Base-by-base conservation (phyloP, 2,329 filamentous ascomycete genomes). In the Beauveria australis region DNA sequence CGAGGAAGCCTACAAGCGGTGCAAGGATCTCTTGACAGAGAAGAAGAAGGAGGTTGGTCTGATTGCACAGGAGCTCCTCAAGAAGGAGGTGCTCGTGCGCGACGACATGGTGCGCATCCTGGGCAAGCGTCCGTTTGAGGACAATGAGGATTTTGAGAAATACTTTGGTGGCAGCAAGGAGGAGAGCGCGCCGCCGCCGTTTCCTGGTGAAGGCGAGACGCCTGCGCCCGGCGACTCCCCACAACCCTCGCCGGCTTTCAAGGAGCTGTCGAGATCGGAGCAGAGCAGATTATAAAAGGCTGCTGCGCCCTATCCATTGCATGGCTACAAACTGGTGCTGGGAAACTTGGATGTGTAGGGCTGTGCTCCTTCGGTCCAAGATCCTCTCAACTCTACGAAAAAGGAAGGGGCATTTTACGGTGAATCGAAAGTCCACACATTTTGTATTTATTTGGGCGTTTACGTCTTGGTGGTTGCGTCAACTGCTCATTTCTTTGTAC, bases 81-180 rank as follows among this genome's bases (percentile, higher is more conserved):
- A 79, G 69, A 97, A 97, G 82, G 94, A 99, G 77, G 87, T 97
- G 68, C 82, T 99, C 24, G 87, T 87, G 40, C 83, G 94, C 61
- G 94, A 99, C 69, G 94, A 99, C 74, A 88, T 97, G 83, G 86
- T 97, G 55, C 82, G 94, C 30, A 78, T 99, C 60, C 80, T 99
- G 28, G 94, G 94, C 24, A 87, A 87, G 52, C 79, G 94, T 65
- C 91, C 91, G 16, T 97, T 89, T 68, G 87, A 89, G 46, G 93
- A 97, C 68, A 75, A 76, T 59, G 88, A 89, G 68, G 92, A 97
- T 70, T 97, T 99, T 75, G 81, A 88, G 69, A 97, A 97, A 80
- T 99, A 96, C 79, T 99, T 99, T 74, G 83, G 87, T 67, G 83
- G 82, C 62, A 78, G 76, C 53, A 80, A 82, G 67, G 69, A 83